phyloP scores from a whole-genome alignment of 208 protist species.

The Porcisia hertigi region DNA sequence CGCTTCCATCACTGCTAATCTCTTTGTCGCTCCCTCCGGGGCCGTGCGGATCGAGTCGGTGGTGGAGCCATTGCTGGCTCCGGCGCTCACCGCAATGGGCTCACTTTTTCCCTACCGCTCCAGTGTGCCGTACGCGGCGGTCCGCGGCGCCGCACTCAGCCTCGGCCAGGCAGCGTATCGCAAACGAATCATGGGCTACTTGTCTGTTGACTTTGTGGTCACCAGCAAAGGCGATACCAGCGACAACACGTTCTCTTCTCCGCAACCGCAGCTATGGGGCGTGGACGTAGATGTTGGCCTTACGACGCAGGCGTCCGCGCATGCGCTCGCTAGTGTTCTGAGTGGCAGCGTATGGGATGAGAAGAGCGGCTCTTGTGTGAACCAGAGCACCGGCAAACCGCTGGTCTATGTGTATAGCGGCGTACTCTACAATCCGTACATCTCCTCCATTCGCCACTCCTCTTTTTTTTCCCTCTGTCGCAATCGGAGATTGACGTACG shows the following conservation, averaged over 20 bases:
- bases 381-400: conserved; percentile 13
- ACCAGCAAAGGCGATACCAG: conserved; percentile 11
- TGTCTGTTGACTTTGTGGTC: conserved; percentile 89
- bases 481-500: conserved; percentile 69
- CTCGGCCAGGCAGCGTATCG: conserved; percentile 72
- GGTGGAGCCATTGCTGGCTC: conserved; percentile 88
- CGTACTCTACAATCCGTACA: conserved; percentile 88
- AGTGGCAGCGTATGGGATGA: conserved; percentile 47
- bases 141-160: conserved; percentile 72
- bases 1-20: conserved; percentile 67
- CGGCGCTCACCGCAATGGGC: conserved; percentile 82
- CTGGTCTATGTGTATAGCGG: conserved; percentile 88
- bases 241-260: neutral
- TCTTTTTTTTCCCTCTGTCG: conserved; percentile 87
- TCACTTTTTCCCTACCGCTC: conserved; percentile 61
- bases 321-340: conserved; percentile 51
- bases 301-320: conserved; percentile 82
- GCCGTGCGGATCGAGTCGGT: conserved; percentile 76
- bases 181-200: conserved; percentile 86
- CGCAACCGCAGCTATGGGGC: conserved; percentile 63
- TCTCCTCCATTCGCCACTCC: conserved; percentile 76
- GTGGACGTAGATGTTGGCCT: conserved; percentile 90
- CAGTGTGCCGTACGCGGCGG: conserved; percentile 54
- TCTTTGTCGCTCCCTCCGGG: conserved; percentile 87
- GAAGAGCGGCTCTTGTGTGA: conserved; percentile 23